Conservation (phyloP, 23 red algal genomes). For the Gracilaria gracilis region DNA sequence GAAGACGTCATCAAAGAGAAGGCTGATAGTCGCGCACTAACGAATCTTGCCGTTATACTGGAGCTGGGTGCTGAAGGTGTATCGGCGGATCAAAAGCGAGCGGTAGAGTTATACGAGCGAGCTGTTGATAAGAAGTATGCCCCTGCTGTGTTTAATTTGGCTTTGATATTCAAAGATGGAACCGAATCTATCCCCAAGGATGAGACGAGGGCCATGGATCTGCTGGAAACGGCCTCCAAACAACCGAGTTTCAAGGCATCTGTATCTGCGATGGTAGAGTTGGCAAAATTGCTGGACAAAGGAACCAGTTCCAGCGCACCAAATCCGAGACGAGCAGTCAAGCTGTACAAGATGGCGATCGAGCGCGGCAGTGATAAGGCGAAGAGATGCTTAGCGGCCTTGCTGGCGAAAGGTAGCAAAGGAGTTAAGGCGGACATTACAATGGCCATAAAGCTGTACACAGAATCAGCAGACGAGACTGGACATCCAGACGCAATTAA, state of each 20-base stretch:
- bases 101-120: conserved; percentile 9
- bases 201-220: neutral
- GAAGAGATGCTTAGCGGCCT: conserved; percentile 17
- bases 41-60: conserved; percentile 15
- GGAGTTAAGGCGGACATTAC: conserved; percentile 20
- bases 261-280: neutral
- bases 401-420: neutral
- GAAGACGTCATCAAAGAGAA: conserved; percentile 27
- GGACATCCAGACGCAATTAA: conserved; percentile 25
- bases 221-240: neutral
- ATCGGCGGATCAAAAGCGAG: neutral
- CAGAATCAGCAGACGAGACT: neutral
- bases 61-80: conserved; percentile 3
- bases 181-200: neutral
- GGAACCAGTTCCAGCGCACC: neutral
- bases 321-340: conserved; percentile 20
- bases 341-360: conserved; percentile 24
- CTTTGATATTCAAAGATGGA: conserved; percentile 9
- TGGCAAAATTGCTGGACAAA: neutral
- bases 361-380: conserved; percentile 24
- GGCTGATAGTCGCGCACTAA: conserved; percentile 17
- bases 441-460: conserved; percentile 15
- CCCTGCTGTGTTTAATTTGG: conserved; percentile 33
- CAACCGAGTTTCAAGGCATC: too few species aligned
- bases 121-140: conserved; percentile 19